phyloP scores from a whole-genome alignment of 2,329 filamentous ascomycete species.

The Cercospora sp. region DNA sequence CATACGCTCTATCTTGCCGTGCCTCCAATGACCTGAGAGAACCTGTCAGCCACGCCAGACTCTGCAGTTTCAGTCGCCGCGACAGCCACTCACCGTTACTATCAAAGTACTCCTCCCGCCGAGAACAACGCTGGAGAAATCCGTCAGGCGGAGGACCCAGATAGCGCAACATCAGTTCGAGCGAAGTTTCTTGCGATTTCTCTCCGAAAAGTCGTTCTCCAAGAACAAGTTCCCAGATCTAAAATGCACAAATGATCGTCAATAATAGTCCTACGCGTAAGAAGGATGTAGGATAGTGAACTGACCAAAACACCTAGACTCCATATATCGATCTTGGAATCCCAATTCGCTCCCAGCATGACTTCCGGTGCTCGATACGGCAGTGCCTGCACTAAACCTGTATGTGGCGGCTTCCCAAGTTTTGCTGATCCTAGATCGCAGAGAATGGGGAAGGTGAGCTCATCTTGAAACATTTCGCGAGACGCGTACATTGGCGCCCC shows the following conservation, averaged over 20 bases:
- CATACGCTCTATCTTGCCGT: background rate
- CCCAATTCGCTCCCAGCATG: slow-evolving; percentile 24
- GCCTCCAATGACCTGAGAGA: background rate
- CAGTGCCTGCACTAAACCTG: background rate
- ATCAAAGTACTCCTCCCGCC: background rate
- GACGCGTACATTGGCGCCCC: background rate
- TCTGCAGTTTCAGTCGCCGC: too few relatives aligned
- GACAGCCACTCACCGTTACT: background rate
- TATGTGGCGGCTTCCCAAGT: background rate
- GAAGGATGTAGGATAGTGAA: too few relatives aligned
- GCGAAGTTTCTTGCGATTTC: background rate
- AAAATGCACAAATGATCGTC: background rate
- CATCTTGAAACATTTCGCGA: slow-evolving; percentile 5
- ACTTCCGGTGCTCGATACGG: slow-evolving; percentile 20
- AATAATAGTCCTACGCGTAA: too few relatives aligned
- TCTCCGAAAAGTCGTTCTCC: background rate
- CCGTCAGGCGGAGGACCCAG: background rate
- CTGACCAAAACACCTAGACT: slow-evolving; percentile 11
- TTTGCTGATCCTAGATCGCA: slow-evolving; percentile 10
- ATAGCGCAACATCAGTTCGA: background rate
- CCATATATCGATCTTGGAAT: slow-evolving; percentile 28
- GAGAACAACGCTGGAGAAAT: background rate
- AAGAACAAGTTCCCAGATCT: slow-evolving; percentile 1
- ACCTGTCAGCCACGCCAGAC: background rate
- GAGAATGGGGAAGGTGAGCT: slow-evolving; percentile 9